Conservation (phyloP, 2,329 filamentous ascomycete species). For the Cladosporium velox region DNA sequence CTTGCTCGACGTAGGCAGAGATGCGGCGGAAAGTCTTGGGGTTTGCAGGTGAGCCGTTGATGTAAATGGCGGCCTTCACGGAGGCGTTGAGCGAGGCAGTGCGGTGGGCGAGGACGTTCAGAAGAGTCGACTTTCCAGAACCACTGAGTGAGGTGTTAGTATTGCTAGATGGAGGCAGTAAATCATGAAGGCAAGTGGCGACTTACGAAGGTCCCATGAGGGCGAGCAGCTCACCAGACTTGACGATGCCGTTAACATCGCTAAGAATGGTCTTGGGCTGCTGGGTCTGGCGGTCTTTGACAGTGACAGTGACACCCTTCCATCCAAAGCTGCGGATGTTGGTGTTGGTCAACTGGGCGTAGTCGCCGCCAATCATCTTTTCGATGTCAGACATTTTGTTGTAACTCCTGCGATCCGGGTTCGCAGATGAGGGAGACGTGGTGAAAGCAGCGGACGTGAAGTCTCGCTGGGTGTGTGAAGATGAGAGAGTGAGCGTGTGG, state of each 20-base stretch:
- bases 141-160: conserved; percentile 39
- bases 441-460: conserved; percentile 18
- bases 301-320: conserved; percentile 66
- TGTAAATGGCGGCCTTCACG: conserved; percentile 56
- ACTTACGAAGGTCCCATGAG: conserved; percentile 73
- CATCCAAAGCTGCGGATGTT: conserved; percentile 67
- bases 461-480: conserved; percentile 7
- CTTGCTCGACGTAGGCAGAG: conserved; percentile 81
- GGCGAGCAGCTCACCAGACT: conserved; percentile 73
- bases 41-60: conserved; percentile 64
- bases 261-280: conserved; percentile 64
- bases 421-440: conserved; percentile 24
- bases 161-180: not conserved
- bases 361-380: conserved; percentile 46
- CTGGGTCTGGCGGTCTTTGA: conserved; percentile 70
- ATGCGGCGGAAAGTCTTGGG: conserved; percentile 62
- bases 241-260: conserved; percentile 63
- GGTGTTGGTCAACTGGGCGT: conserved; percentile 62
- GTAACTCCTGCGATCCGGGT: conserved; percentile 37
- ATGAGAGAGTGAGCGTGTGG: not conserved
- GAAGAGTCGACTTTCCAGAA: conserved; percentile 78
- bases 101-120: conserved; percentile 75
- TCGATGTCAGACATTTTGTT: conserved; percentile 49
- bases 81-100: conserved; percentile 55
- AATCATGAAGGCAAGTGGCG: not conserved